Evolutionary conservation across 345 rosid species (phyloP).

Genomic region (Brassica napus): Da-Ae NC_063452.1:64167501-64168000

Average conservation of each 20-base stretch:
- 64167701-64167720: conserved; percentile 90
- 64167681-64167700: conserved; percentile 49
- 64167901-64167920: conserved; percentile 58
- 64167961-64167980: not conserved
- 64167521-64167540: conserved; percentile 76
- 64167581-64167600: conserved; percentile 52
- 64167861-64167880: conserved; percentile 57
- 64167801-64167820: conserved; percentile 60
- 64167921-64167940: conserved; percentile 24
- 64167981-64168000: not conserved
- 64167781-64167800: conserved; percentile 55
- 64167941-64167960: not conserved
- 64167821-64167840: conserved; percentile 81
- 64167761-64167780: conserved; percentile 76
- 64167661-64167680: not conserved
- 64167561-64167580: conserved; percentile 67
- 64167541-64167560: conserved; percentile 66
- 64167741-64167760: conserved; percentile 99
- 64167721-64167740: conserved; percentile 92
- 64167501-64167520: conserved; percentile 71
- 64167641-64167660: conserved; percentile 7
- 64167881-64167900: conserved; percentile 57
- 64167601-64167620: conserved; percentile 59
- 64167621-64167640: conserved; percentile 22
- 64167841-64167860: conserved; percentile 65